phyloP scores from a whole-genome alignment of 2,329 filamentous ascomycete species.

The Ophiostoma populinum region DNA sequence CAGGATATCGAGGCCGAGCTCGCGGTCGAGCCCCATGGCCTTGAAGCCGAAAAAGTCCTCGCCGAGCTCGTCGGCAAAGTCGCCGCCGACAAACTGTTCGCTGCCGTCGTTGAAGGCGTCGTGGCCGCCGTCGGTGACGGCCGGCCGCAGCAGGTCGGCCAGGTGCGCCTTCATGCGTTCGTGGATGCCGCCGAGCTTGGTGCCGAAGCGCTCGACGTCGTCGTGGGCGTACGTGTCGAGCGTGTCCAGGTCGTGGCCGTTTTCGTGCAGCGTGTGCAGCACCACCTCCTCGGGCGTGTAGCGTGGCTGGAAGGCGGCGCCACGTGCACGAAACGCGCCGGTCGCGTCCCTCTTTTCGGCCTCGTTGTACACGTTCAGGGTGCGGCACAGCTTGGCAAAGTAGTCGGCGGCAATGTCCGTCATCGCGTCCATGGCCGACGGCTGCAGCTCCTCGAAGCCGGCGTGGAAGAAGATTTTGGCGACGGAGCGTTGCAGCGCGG shows the following conservation, averaged over 20 bases:
- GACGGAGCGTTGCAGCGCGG: slow-evolving; percentile 75
- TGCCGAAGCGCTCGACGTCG: slow-evolving; percentile 71
- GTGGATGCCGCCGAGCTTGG: slow-evolving; percentile 68
- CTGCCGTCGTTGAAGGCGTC: slow-evolving; percentile 95
- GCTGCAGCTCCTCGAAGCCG: slow-evolving; percentile 93
- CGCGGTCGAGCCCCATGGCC: slow-evolving; percentile 77
- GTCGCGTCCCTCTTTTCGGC: slow-evolving; percentile 53
- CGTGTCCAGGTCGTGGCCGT: slow-evolving; percentile 63
- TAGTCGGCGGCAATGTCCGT: slow-evolving; percentile 83
- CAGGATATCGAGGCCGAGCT: slow-evolving; percentile 74
- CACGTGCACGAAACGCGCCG: slow-evolving; percentile 21
- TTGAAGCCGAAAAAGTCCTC: slow-evolving; percentile 99
- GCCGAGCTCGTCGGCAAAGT: slow-evolving; percentile 93
- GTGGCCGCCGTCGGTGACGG: slow-evolving; percentile 59
- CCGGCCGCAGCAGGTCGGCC: slow-evolving; percentile 81
- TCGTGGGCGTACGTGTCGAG: slow-evolving; percentile 82
- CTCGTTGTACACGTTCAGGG: slow-evolving; percentile 69
- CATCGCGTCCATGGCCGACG: slow-evolving; percentile 76
- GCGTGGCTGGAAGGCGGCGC: slow-evolving; percentile 36
- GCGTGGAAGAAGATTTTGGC: slow-evolving; percentile 92
- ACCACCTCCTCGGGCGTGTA: slow-evolving; percentile 76
- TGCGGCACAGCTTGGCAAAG: slow-evolving; percentile 66
- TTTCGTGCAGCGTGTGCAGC: slow-evolving; percentile 69
- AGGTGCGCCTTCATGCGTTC: slow-evolving; percentile 90
- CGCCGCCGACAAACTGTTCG: slow-evolving; percentile 89